Evolutionary conservation across 805 yeast genomes (phyloP), one percentile per base, ranked within the genome.

Genomic region (Pichia gijzeniarum): DNA sequence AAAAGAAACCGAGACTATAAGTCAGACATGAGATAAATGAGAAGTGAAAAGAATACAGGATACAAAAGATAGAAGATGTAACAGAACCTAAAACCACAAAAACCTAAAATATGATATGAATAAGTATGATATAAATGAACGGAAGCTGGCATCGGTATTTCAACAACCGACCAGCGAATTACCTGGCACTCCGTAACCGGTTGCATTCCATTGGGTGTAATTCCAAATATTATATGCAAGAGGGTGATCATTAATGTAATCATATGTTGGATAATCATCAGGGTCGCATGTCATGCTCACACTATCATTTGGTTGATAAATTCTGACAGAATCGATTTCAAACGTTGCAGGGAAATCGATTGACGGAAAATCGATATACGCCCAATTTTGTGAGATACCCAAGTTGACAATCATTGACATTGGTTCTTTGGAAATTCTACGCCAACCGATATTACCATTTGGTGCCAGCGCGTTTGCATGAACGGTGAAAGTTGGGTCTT

Each of bases 351-450:
- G 99, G 76, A 91, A 91, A 38, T 67, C 66, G 48, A 89, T 69
- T 4, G 80, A 70, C 37, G 80, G 78, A 96, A 96, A 91, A 67
- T 89, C 91, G 50, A 91, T 91, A 63, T 85, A 87, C 7, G 93
- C 86, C 98, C 98, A 91, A 49, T 80, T 84, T 57, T 82, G 84
- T 14, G 97, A 90, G 43, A 91, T 69, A 72, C 96, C 99, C 67
- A 91, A 67, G 63, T 91, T 91, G 72, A 91, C 59, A 53, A 91
- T 67, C 49, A 91, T 74, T 2, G 95, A 75, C 97, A 91, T 89
- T 52, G 98, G 98, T 61, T 91, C 99, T 61, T 84, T 82, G 19
- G 93, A 73, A 25, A 91, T 76, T 52, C 76, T 66, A 64, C 98
- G 79, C 83, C 84, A 79, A 35, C 79, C 93, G 53, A 91, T 68